A percentile compares a stretch with the other conserved stretches of the same genome.
These are phyloP conservation scores for Boletus tylopilopsis DNA, from an alignment of 768 basidiomycete genomes.

Conservation along the genomic window DNA sequence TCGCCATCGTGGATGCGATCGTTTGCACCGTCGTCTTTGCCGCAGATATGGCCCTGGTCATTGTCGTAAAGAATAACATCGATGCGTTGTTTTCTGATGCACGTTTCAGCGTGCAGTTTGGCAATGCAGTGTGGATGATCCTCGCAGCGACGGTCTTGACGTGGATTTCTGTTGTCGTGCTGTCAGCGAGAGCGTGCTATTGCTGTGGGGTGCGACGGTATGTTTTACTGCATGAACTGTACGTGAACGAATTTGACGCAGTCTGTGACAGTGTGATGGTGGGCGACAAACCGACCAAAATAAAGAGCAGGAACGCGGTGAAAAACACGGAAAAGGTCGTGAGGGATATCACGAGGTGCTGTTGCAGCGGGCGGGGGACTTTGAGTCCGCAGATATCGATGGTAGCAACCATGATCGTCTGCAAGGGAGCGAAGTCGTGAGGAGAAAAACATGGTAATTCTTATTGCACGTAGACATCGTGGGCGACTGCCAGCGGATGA, in stretches of 20 bases:
- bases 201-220: slow-evolving; percentile 62
- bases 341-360: slow-evolving; percentile 46
- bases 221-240: no score
- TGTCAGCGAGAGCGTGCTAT: slow-evolving; percentile 61
- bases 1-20: slow-evolving; percentile 54
- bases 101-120: slow-evolving; percentile 48
- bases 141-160: slow-evolving; percentile 49
- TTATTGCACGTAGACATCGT: no score
- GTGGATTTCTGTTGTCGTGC: slow-evolving; percentile 58
- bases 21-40: slow-evolving; percentile 53
- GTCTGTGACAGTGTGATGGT: slow-evolving; percentile 79
- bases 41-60: slow-evolving; percentile 58
- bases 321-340: slow-evolving; percentile 50
- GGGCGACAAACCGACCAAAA: slow-evolving; percentile 72
- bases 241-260: no score
- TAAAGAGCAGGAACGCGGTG: slow-evolving; percentile 63
- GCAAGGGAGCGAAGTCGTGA: no score
- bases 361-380: slow-evolving; percentile 36
- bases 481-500: no score
- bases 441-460: no score
- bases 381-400: slow-evolving; percentile 17
- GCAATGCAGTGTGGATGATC: slow-evolving; percentile 76
- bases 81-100: slow-evolving; percentile 33
- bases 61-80: slow-evolving; percentile 47
- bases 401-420: slow-evolving; percentile 14